Base-by-base conservation (phyloP, 208 protist genomes). In the Leishmania gerbilli region DNA sequence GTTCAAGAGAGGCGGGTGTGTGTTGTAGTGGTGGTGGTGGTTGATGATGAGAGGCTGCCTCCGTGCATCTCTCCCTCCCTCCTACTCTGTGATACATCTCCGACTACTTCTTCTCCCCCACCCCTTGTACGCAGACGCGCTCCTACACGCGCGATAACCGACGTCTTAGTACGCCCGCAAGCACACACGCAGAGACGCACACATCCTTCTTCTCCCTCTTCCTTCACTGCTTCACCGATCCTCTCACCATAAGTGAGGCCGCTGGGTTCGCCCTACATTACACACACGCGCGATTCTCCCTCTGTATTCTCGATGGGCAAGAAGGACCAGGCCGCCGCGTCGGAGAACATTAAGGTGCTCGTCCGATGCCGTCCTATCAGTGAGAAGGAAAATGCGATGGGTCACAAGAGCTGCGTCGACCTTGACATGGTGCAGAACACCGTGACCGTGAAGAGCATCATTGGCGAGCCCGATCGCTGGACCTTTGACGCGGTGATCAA, bases 401-500 rank as follows among this genome's bases (percentile, higher is more conserved):
- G 93, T 11, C 93, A 95, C 88, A 95, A 95, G 85, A 84, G 62
- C 47, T 93, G 90, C 72, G 92, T 97, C 9, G 92, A 96, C 15
- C 65, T 97, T 53, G 91, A 98, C 80, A 84, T 97, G 58, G 86
- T 84, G 15, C 88, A 83, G 76, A 87, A 94, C 85, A 92, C 91
- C 53, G 93, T 97, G 27, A 83, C 89, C 0, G 95, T 95, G 45
- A 87, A 89, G 51, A 85, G 78, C 76, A 47, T 93, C 55, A 77
- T 91, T 69, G 92, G 92, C 55, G 89, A 93, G 71, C 86, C 90
- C 1, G 92, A 96, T 77, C 81, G 92, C 42, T 98, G 90, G 89
- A 98, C 95, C 8, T 98, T 98, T 81, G 95, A 98, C 75, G 92
- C 92, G 9, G 95, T 98, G 71, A 95, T 98, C 85, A 97, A 94